phyloP scores from a whole-genome alignment of 2,329 filamentous ascomycete species.

The Aschersonia sp. region DNA sequence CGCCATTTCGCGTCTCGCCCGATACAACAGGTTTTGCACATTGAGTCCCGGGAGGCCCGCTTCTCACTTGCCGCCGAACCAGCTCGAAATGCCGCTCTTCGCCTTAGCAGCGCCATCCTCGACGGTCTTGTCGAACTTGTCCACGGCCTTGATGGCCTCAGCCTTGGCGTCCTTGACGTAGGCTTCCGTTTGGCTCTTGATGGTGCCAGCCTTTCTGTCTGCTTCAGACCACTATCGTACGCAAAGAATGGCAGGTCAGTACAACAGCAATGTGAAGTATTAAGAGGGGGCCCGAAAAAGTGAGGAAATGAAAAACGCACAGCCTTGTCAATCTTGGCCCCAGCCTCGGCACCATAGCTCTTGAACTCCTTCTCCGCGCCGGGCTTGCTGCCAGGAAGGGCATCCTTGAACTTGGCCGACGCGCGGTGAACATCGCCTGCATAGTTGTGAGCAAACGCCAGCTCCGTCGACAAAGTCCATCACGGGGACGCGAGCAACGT shows the following conservation, averaged over 20 bases:
- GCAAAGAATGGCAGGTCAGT: not conserved
- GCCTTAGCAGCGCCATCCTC: conserved; percentile 67
- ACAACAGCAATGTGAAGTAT: not conserved
- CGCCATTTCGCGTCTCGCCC: too few species aligned
- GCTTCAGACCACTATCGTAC: conserved; percentile 32
- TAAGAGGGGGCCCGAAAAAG: too few species aligned
- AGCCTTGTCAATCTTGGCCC: conserved; percentile 52
- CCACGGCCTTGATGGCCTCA: conserved; percentile 55
- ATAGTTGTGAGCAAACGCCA: not conserved
- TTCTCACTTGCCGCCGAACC: conserved; percentile 51
- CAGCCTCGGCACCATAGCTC: conserved; percentile 29
- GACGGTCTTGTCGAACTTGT: conserved; percentile 72
- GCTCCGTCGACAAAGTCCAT: not conserved
- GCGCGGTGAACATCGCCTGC: conserved; percentile 67
- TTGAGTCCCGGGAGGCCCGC: too few species aligned
- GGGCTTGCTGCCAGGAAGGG: conserved; percentile 47
- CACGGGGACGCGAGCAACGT: not conserved
- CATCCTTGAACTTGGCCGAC: conserved; percentile 49
- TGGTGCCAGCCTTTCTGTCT: conserved; percentile 45
- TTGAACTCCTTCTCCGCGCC: conserved; percentile 52
- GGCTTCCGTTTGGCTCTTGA: conserved; percentile 45
- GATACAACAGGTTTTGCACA: too few species aligned
- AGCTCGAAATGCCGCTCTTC: conserved; percentile 70
- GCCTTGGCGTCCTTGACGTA: conserved; percentile 50
- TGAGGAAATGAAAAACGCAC: conserved; percentile 34